These are phyloP conservation scores for Cladosporium sp. DNA, from an alignment of 2,329 filamentous ascomycete species.

Conservation along the genomic window DNA sequence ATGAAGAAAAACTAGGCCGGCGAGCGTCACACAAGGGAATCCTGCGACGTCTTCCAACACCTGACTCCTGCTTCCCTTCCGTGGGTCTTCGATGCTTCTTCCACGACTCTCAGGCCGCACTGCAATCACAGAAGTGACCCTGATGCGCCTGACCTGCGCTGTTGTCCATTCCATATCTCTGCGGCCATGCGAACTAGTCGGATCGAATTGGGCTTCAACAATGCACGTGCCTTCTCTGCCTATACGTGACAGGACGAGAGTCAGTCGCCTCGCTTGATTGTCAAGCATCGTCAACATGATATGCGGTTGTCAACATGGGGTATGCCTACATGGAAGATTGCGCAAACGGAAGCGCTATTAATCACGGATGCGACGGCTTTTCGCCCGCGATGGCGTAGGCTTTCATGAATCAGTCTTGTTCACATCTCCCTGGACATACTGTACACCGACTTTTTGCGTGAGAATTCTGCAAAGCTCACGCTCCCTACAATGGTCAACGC, in stretches of 20 bases:
- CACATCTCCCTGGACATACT: too few species aligned
- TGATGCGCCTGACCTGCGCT: too few species aligned
- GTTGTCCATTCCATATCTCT: too few species aligned
- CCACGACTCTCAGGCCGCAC: background rate
- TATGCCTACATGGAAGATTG: conserved; percentile 12
- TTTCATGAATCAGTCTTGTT: too few species aligned
- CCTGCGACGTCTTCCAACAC: background rate
- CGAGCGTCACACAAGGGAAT: background rate
- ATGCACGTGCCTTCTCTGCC: background rate
- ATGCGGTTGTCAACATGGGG: conserved; percentile 4
- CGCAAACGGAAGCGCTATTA: background rate
- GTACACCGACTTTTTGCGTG: too few species aligned
- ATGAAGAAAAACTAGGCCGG: background rate
- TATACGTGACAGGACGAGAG: background rate
- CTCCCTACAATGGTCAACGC: too few species aligned
- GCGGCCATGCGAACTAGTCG: too few species aligned
- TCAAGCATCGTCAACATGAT: background rate
- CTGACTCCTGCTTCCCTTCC: background rate
- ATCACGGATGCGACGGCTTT: background rate
- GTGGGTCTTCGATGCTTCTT: conserved; percentile 9
- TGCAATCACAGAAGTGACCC: background rate
- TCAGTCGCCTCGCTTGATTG: conserved; percentile 2
- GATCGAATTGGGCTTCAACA: background rate
- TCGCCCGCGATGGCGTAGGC: background rate
- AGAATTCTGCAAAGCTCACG: too few species aligned